Conservation (phyloP, 169 alveolate species). For the Eimeria zaria region DNA sequence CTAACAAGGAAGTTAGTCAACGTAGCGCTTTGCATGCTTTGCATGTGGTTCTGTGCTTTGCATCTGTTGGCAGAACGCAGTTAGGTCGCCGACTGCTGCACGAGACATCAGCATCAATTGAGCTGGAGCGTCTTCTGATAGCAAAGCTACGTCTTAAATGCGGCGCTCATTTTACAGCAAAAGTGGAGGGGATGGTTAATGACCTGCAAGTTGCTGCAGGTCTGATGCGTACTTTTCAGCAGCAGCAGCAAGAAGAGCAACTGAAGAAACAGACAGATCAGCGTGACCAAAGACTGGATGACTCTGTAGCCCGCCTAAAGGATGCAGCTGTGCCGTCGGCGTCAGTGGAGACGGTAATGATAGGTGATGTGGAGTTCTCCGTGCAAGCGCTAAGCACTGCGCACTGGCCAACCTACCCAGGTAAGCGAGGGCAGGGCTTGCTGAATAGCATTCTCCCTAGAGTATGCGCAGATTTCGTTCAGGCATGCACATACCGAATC, state of each 20-base stretch:
- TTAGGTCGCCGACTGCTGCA: constrained; percentile 90
- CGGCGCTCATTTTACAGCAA: constrained; percentile 95
- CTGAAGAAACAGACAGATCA: constrained; percentile 28
- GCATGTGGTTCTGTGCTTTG: background rate
- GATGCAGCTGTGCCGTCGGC: constrained; percentile 45
- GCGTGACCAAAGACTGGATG: constrained; percentile 24
- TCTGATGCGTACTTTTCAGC: constrained; percentile 81
- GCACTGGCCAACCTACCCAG: constrained; percentile 93
- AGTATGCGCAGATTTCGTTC: background rate
- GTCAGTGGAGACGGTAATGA: constrained; percentile 72
- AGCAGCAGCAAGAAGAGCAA: constrained; percentile 79
- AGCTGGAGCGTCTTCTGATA: constrained; percentile 92
- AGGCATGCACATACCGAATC: background rate
- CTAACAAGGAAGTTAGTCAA: background rate
- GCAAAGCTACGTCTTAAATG: constrained; percentile 90
- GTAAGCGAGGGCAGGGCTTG: constrained; percentile 47
- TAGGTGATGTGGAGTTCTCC: constrained; percentile 79
- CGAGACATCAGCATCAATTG: constrained; percentile 89
- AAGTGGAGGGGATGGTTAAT: constrained; percentile 94
- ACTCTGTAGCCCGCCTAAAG: constrained; percentile 41
- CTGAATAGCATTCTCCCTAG: background rate
- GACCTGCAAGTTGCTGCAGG: constrained; percentile 89
- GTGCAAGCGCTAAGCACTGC: constrained; percentile 92
- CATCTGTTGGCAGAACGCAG: constrained; percentile 85
- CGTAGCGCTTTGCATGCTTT: background rate